Evolutionary conservation across 768 basidiomycete species (phyloP).

Genomic region (Brasilioporus rufonigricans): DNA sequence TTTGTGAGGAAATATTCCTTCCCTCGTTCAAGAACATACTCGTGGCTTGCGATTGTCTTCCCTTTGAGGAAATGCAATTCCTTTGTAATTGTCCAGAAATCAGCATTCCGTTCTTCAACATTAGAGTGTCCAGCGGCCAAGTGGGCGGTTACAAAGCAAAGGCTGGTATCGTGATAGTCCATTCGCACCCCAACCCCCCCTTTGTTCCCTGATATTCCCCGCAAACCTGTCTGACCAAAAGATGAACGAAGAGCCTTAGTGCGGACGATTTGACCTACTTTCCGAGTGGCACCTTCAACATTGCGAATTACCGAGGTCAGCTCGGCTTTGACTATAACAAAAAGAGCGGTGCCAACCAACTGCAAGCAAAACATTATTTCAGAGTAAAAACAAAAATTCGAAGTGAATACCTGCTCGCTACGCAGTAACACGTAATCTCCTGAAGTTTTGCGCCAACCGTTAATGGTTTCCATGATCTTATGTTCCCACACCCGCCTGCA

Average conservation of each 20-base stretch:
- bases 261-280: constrained; percentile 47
- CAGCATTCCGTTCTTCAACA: constrained; percentile 85
- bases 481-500: constrained; percentile 85
- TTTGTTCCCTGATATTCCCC: constrained; percentile 97
- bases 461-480: constrained; percentile 76
- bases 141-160: constrained; percentile 96
- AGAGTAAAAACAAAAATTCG: not conserved
- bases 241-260: not conserved
- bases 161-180: constrained; percentile 85
- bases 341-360: constrained; percentile 93
- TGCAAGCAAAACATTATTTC: constrained; percentile 31
- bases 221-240: constrained; percentile 65
- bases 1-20: constrained; percentile 5
- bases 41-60: constrained; percentile 84
- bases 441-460: constrained; percentile 63
- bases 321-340: constrained; percentile 79
- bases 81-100: constrained; percentile 83
- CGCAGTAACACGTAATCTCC: constrained; percentile 81
- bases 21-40: constrained; percentile 51
- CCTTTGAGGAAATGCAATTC: constrained; percentile 89
- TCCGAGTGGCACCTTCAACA: constrained; percentile 89
- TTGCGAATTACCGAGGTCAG: constrained; percentile 79
- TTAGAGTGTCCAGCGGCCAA: constrained; percentile 94
- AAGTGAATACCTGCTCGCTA: constrained; percentile 75
- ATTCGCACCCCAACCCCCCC: constrained; percentile 94